These are phyloP conservation scores for Selenicereus undatus DNA, from an alignment of 148 eudicot species.

Conservation along the genomic window DNA sequence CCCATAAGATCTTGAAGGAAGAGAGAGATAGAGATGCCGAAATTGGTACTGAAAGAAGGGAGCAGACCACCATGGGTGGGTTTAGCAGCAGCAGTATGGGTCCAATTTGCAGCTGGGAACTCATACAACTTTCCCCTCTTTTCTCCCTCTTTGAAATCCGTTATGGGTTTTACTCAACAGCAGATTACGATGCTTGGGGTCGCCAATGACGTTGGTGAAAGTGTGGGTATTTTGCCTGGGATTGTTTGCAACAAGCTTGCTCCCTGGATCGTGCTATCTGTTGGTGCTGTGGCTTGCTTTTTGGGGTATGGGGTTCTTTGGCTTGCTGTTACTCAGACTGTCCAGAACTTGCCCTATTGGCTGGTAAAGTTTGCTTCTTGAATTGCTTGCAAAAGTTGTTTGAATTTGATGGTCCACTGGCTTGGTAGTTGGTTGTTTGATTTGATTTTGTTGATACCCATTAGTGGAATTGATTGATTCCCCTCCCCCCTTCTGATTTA, in stretches of 20 bases:
- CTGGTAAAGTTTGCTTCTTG: not conserved
- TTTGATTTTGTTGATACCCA: not conserved
- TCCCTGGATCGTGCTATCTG: not conserved
- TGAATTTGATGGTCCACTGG: not conserved
- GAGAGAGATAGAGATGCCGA: not conserved
- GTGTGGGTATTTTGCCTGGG: conserved; percentile 2
- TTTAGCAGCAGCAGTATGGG: not conserved
- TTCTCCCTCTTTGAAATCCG: not conserved
- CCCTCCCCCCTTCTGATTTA: not conserved
- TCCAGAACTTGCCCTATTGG: conserved; percentile 5
- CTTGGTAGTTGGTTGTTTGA: not conserved
- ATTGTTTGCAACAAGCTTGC: not conserved
- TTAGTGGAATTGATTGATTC: not conserved
- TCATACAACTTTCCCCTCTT: not conserved
- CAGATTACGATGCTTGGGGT: conserved; percentile 3
- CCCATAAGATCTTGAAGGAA: not conserved
- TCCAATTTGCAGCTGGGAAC: conserved; percentile 3
- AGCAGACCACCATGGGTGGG: conserved; percentile 7
- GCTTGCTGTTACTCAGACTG: conserved; percentile 2
- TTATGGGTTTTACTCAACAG: conserved; percentile 1
- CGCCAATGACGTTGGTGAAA: not conserved
- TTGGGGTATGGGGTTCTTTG: conserved; percentile 1
- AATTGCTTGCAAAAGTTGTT: not conserved
- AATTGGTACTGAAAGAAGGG: not conserved
- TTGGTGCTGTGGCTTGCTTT: not conserved